Evolutionary conservation across 345 rosid genomes (phyloP), one percentile per base, ranked within the genome.

Genomic region (Acer yangbiense): DNA sequence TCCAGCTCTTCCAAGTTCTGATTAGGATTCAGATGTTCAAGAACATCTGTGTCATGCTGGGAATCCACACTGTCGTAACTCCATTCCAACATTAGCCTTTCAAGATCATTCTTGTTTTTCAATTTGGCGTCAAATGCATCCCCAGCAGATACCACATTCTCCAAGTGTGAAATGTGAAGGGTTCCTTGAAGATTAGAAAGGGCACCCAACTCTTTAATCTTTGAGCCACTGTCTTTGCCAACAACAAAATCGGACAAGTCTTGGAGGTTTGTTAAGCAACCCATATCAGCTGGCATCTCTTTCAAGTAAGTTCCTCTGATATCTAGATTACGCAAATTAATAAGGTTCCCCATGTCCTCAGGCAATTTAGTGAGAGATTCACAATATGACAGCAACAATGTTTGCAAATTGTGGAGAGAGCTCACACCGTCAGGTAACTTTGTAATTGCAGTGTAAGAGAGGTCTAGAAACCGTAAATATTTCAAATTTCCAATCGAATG

Each of bases 241-340:
- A 75, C 62, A 54, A 65, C 1, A 54, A 75, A 70, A 35, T 71
- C 55, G 0, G 75, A n/a, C 72, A 82, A 65, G 18, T 2, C 18
- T 39, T 66, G 62, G 32, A 82, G 80, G 27, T 27, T 71, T 11
- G 18, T 61, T 46, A 82, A 75, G 9, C 69, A 52, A 54, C 82
- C 74, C 1, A 82, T 43, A 12, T 61, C n/a, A 21, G 4, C 21
- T 16, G 80, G 81, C 78, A 83, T 76, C 64, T 83, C 72, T 50
- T 65, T 52, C 41, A 82, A 75, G 3, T 35, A 12, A 43, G 82
- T 75, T 11, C 48, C 77, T 35, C 18, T 25, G 72, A 78, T 64
- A 62, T 79, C 80, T 35, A 83, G 85, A 68, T 64, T 67, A 16
- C 16, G 27, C 46, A 83, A 71, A 46, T 76, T 83, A 21, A 73